Base-by-base conservation (phyloP, 495 filamentous ascomycete species). In the Hypoxylon cercidicola region DNA sequence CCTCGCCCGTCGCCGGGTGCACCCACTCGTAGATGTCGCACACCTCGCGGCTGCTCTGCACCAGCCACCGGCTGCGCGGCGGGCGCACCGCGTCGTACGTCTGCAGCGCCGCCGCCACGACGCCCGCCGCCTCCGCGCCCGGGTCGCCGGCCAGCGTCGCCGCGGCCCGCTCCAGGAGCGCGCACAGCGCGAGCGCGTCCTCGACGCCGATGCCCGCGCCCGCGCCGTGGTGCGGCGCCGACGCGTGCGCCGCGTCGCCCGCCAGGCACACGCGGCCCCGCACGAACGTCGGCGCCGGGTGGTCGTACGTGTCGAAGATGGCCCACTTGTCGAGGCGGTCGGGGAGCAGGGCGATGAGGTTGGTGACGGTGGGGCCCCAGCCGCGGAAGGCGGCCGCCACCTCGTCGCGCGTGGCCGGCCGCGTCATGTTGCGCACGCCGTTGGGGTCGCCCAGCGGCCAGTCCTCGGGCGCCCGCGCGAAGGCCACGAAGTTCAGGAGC, bases 401-500 rank as follows among this genome's bases (percentile, higher is more conserved):
- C 11, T 81, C 79, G 0, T 62, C 64, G 15, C 64, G 59, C 1
- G 41, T 74, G 6, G 60, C 71, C 1, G 55, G 63, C 30, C 54
- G 58, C 3, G 66, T 64, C 65, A 73, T 65, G 28, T 49, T 72
- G 1, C 20, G 39, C 15, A 39, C 32, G 6, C 49, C 32, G 4
- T 48, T 50, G 11, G 56, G 53, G 32, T 57, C 44, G 10, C 47
- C 47, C 8, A 44, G 51, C 4, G 64, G 55, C 81, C 81, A 83
- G 12, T 77, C 74, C 0, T 59, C 28, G 0, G 63, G 62, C 28
- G 80, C 75, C 1, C 69, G 68, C 2, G 77, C 67, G 58, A 85
- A 85, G 0, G 75, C 81, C 0, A 82, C 81, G 3, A 84, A 72
- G 64, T 86, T 85, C 39, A 86, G 46, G 0, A 80, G 59, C 5